Base-by-base conservation (phyloP, 371 early-diverging fungal genomes). In the Dentiscutata heterogama region DNA sequence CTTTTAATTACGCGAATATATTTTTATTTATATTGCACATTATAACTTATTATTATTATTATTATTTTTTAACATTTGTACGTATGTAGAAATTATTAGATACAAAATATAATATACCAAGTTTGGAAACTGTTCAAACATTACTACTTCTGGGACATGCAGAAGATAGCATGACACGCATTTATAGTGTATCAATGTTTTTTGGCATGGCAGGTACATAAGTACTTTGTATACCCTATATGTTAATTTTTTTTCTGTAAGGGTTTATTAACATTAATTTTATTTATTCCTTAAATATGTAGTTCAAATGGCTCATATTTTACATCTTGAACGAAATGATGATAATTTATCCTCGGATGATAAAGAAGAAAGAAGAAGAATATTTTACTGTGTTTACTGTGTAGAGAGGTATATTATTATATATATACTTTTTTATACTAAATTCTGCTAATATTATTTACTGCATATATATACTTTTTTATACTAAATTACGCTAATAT, bases 311-410 rank as follows among this genome's bases (percentile, higher is more conserved):
- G 16, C 81, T 35, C 25, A 80, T 60, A 20, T 14, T 18, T 65
- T 80, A 42, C 54, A 53, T 5, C 54, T 80, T 50, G 70, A 50
- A 25, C 70, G 67, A n/a, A 58, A 58, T 18, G 72, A 71, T 2
- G 5, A 56, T 22, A 20, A 50, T 71, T 46, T 42, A 8, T 25
- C 39, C 3, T 39, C 78, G 13, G 81, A 68, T n/a, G 81, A 70
- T 13, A 58, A 72, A n/a, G 81, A 80, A 60, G 81, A 80, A 61
- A 80, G 81, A 27, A 46, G 81, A 14, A 53, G 81, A 54, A 60
- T 80, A 18, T 80, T 80, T 71, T 80, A 80, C 25, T 71, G 72
- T 56, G 16, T 80, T 22, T 80, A 80, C 27, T 71, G 72, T 65
- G 5, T n/a, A 42, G 58, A 80, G 1, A 80, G 81, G 53, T 80